These are phyloP conservation scores for Colletotrichum shisoi DNA, from an alignment of 2,329 filamentous ascomycete genomes.

Conservation along the genomic window DNA sequence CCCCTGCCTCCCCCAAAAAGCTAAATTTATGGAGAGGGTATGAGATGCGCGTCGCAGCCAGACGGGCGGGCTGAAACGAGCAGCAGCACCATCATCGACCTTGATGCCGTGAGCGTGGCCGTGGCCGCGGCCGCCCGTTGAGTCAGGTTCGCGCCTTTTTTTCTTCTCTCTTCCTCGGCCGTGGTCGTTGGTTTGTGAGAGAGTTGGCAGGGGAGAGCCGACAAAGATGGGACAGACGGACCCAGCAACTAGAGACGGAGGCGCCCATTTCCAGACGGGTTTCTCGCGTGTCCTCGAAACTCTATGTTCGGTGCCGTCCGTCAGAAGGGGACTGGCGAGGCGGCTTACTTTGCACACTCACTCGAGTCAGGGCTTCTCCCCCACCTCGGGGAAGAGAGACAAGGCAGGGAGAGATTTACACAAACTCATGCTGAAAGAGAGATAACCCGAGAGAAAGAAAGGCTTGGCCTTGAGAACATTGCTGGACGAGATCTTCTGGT, in stretches of 20 bases:
- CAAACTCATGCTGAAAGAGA: too few relatives aligned
- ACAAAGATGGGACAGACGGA: conserved; percentile 27
- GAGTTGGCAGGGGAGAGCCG: conserved; percentile 27
- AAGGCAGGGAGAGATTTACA: too few relatives aligned
- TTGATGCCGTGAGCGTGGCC: not conserved
- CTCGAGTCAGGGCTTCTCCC: conserved; percentile 19
- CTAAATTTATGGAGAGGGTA: conserved; percentile 26
- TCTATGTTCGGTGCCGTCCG: not conserved
- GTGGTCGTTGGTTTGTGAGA: not conserved
- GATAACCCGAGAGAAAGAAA: not conserved
- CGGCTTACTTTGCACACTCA: too few relatives aligned
- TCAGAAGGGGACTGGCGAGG: too few relatives aligned
- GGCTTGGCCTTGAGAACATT: too few relatives aligned
- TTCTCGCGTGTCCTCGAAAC: not conserved
- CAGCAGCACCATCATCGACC: not conserved
- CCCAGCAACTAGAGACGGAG: conserved; percentile 32
- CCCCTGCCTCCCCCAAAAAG: conserved; percentile 15
- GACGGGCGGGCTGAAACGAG: conserved; percentile 21
- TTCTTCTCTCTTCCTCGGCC: not conserved
- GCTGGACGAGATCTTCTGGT: too few relatives aligned
- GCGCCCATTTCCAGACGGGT: conserved; percentile 6
- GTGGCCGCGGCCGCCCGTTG: conserved; percentile 4
- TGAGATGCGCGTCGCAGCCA: not conserved
- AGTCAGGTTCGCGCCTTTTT: not conserved
- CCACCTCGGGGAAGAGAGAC: too few relatives aligned